Conservation (phyloP, 768 basidiomycete species). For the Tylopilus subfusipes region DNA sequence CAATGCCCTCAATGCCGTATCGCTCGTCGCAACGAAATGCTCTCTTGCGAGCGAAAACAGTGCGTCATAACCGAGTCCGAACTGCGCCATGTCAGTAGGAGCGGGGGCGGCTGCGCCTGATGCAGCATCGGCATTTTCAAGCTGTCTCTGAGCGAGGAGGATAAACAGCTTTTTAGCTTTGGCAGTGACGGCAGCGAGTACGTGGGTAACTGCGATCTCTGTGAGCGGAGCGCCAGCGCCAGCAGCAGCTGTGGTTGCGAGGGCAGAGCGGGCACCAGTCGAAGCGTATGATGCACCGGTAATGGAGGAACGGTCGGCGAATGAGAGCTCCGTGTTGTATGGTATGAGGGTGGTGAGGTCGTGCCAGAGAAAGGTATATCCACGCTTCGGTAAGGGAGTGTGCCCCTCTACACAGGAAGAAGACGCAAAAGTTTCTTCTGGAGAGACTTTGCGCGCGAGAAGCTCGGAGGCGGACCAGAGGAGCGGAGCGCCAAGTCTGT, state of each 20-base stretch:
- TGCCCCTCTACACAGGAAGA: neutral
- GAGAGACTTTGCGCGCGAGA: slow-evolving; percentile 45
- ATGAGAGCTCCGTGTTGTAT: slow-evolving; percentile 76
- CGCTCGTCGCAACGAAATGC: slow-evolving; percentile 85
- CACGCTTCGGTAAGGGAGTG: slow-evolving; percentile 33
- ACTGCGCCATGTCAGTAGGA: slow-evolving; percentile 37
- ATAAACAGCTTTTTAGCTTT: slow-evolving; percentile 82
- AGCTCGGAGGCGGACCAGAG: slow-evolving; percentile 76
- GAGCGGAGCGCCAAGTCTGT: slow-evolving; percentile 80
- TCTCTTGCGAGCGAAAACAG: slow-evolving; percentile 74
- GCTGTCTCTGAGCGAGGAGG: slow-evolving; percentile 65
- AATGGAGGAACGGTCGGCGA: slow-evolving; percentile 61
- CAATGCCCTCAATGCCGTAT: slow-evolving; percentile 75
- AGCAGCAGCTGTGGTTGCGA: slow-evolving; percentile 29
- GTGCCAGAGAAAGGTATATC: slow-evolving; percentile 83
- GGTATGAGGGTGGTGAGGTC: slow-evolving; percentile 82
- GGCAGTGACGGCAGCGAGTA: slow-evolving; percentile 82
- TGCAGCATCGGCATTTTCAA: slow-evolving; percentile 47
- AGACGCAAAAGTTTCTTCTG: neutral
- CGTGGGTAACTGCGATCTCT: slow-evolving; percentile 74
- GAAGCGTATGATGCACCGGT: slow-evolving; percentile 44
- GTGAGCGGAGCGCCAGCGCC: slow-evolving; percentile 47
- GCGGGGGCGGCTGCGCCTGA: slow-evolving; percentile 2
- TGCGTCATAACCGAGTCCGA: slow-evolving; percentile 60
- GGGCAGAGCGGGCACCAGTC: slow-evolving; percentile 25